Base-by-base conservation (phyloP, 257 asterid species). In the Eustoma russellianum region DNA sequence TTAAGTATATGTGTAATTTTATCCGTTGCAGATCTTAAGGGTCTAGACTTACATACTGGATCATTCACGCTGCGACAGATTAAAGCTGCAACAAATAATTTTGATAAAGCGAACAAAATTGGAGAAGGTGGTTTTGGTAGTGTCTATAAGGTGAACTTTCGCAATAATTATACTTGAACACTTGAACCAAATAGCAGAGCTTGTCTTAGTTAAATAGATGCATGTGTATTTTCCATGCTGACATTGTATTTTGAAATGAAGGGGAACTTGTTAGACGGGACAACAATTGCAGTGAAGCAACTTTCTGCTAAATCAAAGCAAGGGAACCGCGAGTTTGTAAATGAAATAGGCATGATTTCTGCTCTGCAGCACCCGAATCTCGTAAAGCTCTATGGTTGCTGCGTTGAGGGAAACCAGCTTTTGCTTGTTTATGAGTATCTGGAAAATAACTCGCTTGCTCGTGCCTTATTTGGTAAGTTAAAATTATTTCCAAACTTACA, bases 71-170 rank as follows among this genome's bases (percentile, higher is more conserved):
- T 85, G 56, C 66, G 84, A 57, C 93, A 85, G 66, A 76, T 85
- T 19, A 85, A 78, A 68, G 70, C 81, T 57, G 93, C 95, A 35
- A 85, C 95, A 18, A 68, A 74, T 34, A 82, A 82, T 68, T 85
- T 85, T 56, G 85, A 85, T 52, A 60, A 2, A 63, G 75, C 85
- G 40, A 79, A 85, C 58, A 82, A 78, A 77, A 82, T 85, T 9
- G 95, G 93, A 34, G 93, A 85, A 68, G 95, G 95, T 44, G 93
- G 95, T 45, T 85, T 85, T 66, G 95, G 95, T 17, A 63, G 86
- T 9, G 95, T 85, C 17, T 85, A 74, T 71, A 82, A 79, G 85
- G 93, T 85, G 41, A 63, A 52, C 33, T n/a, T 11, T n/a, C 3
- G 17, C 10, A 46, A 5, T 10, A n/a, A 17, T 5, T 38, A 38